Conservation (phyloP, 768 basidiomycete species). For the Podaxis pistillaris region DNA sequence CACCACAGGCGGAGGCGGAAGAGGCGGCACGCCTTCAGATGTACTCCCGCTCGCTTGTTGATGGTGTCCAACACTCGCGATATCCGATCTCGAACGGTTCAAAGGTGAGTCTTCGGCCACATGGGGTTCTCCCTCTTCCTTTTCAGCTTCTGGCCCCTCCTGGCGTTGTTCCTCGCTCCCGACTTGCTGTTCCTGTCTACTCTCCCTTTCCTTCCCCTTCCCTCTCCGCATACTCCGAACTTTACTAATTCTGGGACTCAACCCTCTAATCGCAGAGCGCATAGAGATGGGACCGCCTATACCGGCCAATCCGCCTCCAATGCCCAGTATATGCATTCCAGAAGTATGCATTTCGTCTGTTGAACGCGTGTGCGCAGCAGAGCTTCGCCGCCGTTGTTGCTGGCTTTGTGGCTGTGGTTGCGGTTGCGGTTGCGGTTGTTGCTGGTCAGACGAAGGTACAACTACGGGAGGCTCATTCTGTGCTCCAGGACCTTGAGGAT, state of each 20-base stretch:
- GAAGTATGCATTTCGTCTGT: background rate
- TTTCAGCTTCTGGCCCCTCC: background rate
- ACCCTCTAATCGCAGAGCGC: conserved; percentile 9
- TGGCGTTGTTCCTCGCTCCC: background rate
- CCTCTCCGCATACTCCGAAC: background rate
- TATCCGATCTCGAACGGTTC: background rate
- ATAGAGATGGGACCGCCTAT: conserved; percentile 7
- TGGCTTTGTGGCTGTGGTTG: background rate
- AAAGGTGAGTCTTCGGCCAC: background rate
- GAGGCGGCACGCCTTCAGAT: background rate
- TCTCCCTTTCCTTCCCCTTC: background rate
- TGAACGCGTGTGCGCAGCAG: background rate
- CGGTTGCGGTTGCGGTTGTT: background rate
- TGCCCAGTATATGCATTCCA: conserved; percentile 9
- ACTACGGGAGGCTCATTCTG: background rate
- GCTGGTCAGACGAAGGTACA: background rate
- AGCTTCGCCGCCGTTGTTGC: background rate
- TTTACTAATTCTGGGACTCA: conserved; percentile 12
- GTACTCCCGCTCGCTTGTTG: background rate
- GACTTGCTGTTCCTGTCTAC: background rate
- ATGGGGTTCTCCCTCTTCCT: background rate
- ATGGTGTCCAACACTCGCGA: conserved; percentile 1
- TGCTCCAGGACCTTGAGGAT: conserved; percentile 1
- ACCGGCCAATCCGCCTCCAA: conserved; percentile 1
- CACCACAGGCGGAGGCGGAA: too few relatives aligned